Conservation (phyloP, 148 eudicot species). For the Camellia lanceoleosa region DNA sequence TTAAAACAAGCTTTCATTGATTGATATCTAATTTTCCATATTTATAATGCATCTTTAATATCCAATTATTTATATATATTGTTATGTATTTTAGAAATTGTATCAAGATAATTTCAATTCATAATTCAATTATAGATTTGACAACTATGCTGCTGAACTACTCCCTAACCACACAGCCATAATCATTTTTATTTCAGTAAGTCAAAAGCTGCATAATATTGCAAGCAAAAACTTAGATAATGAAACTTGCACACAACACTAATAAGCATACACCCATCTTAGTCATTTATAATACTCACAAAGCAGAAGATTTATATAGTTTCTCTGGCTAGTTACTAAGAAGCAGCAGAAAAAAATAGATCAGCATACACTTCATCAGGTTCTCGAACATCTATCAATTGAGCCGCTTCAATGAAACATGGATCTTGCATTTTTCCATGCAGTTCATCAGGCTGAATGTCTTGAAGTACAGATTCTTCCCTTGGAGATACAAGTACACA, state of each 20-base stretch:
- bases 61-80: too few relatives aligned
- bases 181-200: background rate
- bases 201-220: background rate
- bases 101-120: too few relatives aligned
- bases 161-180: background rate
- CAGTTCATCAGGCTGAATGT: constrained; percentile 72
- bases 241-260: background rate
- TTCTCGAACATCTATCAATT: constrained; percentile 93
- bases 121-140: too few relatives aligned
- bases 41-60: too few relatives aligned
- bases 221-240: background rate
- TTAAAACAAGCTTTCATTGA: too few relatives aligned
- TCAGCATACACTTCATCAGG: constrained; percentile 85
- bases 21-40: too few relatives aligned
- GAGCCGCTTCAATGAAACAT: constrained; percentile 62
- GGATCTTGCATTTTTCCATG: constrained; percentile 70
- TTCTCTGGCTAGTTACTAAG: constrained; percentile 3
- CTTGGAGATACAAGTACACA: constrained; percentile 33
- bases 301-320: background rate
- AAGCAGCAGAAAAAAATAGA: constrained; percentile 9
- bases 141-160: background rate
- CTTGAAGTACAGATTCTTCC: constrained; percentile 62
- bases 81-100: too few relatives aligned
- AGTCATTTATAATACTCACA: background rate
- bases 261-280: background rate